These are phyloP conservation scores for Kernera saxatilis DNA, from an alignment of 345 rosid species.

Conservation along the genomic window DNA sequence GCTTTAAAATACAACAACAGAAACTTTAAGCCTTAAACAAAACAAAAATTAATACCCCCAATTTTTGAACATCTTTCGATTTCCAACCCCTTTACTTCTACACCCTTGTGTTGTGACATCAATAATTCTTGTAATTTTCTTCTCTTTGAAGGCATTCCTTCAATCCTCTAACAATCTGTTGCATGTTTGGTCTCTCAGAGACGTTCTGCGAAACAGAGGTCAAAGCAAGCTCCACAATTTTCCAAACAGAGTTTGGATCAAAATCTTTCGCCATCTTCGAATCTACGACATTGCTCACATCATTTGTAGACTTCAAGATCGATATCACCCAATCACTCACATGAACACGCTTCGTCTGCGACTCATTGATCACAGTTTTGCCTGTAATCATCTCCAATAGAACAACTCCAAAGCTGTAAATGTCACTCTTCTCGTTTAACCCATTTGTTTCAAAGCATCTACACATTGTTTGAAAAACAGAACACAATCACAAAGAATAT, in stretches of 20 bases:
- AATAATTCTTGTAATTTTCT: constrained; percentile 3
- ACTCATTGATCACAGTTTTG: not conserved
- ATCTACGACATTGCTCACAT: constrained; percentile 30
- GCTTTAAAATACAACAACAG: not conserved
- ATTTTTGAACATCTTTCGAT: no score
- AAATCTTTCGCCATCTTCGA: not conserved
- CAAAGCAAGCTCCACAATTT: constrained; percentile 29
- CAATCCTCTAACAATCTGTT: not conserved
- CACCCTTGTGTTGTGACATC: not conserved
- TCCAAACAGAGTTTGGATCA: constrained; percentile 28
- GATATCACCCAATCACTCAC: constrained; percentile 33
- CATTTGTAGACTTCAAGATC: constrained; percentile 30
- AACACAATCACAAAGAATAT: not conserved
- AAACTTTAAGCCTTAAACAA: not conserved
- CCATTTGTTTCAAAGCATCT: constrained; percentile 20
- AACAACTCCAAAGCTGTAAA: constrained; percentile 34
- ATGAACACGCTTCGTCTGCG: constrained; percentile 22
- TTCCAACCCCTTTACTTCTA: no score
- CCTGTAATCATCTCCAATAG: constrained; percentile 25
- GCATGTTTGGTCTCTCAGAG: constrained; percentile 23
- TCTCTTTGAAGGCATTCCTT: constrained; percentile 21
- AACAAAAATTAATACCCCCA: not conserved
- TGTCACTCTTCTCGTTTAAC: constrained; percentile 34
- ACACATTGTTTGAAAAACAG: not conserved
- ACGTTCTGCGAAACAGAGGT: constrained; percentile 7